Evolutionary conservation across 1,139 yeast genomes (phyloP), one percentile per base, ranked within the genome.

Genomic region (Casaregolazyma lundiana): DNA sequence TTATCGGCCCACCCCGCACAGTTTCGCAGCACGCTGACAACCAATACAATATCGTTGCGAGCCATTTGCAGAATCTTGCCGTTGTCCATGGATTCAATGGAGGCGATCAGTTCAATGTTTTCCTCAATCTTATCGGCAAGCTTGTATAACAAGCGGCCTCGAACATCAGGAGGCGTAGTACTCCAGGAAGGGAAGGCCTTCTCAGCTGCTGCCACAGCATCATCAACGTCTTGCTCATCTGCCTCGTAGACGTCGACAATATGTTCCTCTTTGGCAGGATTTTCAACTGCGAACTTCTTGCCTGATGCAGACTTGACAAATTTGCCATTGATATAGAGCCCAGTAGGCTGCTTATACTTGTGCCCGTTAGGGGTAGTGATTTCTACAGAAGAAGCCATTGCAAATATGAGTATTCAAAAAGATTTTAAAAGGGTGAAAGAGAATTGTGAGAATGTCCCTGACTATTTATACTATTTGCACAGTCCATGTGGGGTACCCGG

Each of bases 1-100:
- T 84, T 83, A 68, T 84, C 90, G 53, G 90, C 85, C 80, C 86
- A 84, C 15, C 95, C 94, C 38, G 92, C 95, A 59, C 77, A 84
- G 66, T 84, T 84, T 61, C 60, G 53, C 45, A 61, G 50, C 50
- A 69, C 70, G 50, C 69, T 71, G 58, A 78, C 71, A 52, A 81
- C 72, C 59, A 80, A 79, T 36, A 68, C 77, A 44, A 85, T 71
- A 61, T 86, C 95, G 29, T 71, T 76, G 39, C 61, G 58, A 15
- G 76, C 67, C 49, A 68, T 60, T 37, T 64, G 63, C 47, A 72
- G 57, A 38, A 85, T 77, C 61, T 80, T 81, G 51, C 87, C 87
- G 41, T 80, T 73, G 59, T 81, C 84, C 58, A 72, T 61, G 15
- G 83, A 71, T 62, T 81, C 87, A 48, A 81, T 75, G 8, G 78